Conservation (phyloP, 2,329 filamentous ascomycete species). For the Pezicula rhizophila region DNA sequence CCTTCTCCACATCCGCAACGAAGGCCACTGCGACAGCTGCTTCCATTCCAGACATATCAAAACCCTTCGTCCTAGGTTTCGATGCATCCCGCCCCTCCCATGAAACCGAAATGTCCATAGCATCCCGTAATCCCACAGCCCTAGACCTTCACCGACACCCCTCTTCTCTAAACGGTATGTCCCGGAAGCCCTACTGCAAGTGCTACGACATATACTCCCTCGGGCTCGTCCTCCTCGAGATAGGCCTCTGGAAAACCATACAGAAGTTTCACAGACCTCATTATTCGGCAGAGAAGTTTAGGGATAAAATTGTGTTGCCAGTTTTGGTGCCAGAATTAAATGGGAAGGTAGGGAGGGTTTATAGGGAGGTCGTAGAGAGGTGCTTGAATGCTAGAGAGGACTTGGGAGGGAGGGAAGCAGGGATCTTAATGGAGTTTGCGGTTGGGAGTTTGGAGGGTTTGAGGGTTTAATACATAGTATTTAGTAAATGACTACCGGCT, state of each 20-base stretch:
- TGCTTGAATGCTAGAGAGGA: slow-evolving; percentile 34
- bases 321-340: slow-evolving; percentile 35
- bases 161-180: slow-evolving; percentile 32
- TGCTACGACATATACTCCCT: slow-evolving; percentile 38
- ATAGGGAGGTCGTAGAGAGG: slow-evolving; percentile 35
- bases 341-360: slow-evolving; percentile 35
- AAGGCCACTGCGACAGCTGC: slow-evolving; percentile 19
- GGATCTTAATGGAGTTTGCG: slow-evolving; percentile 36
- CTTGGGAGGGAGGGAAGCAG: slow-evolving; percentile 31
- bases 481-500: too few species aligned
- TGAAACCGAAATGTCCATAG: slow-evolving; percentile 32
- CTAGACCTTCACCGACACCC: slow-evolving; percentile 42
- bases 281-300: slow-evolving; percentile 36
- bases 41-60: slow-evolving; percentile 34
- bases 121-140: slow-evolving; percentile 33
- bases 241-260: slow-evolving; percentile 39
- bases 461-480: slow-evolving; percentile 14
- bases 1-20: slow-evolving; percentile 24
- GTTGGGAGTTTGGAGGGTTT: slow-evolving; percentile 36
- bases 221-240: slow-evolving; percentile 42
- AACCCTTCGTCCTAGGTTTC: slow-evolving; percentile 34
- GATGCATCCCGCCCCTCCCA: slow-evolving; percentile 34
- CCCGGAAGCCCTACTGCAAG: slow-evolving; percentile 32
- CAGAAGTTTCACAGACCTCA: slow-evolving; percentile 35
- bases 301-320: slow-evolving; percentile 35